These are phyloP conservation scores for Anisodus acutangulus DNA, from an alignment of 257 asterid genomes.

Conservation along the genomic window DNA sequence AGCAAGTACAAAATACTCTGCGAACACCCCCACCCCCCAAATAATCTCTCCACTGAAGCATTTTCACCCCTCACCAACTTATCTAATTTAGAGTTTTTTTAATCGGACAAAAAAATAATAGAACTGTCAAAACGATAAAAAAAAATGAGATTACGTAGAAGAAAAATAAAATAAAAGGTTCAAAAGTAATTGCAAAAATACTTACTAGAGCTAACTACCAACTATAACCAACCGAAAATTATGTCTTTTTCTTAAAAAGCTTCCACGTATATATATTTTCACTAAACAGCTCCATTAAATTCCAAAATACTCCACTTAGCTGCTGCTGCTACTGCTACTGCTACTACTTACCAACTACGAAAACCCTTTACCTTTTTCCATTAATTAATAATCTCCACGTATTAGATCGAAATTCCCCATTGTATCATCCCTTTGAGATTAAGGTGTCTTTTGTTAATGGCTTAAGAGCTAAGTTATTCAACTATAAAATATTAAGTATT, in stretches of 20 bases:
- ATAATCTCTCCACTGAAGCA: neutral
- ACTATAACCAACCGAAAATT: neutral
- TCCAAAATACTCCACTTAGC: neutral
- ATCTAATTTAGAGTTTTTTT: too few relatives aligned
- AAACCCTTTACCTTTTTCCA: neutral
- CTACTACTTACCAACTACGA: neutral
- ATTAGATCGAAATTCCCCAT: neutral
- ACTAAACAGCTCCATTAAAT: neutral
- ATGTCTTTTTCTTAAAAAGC: neutral
- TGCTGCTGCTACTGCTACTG: too few relatives aligned
- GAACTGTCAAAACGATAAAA: neutral
- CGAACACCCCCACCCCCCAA: too few relatives aligned
- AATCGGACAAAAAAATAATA: too few relatives aligned
- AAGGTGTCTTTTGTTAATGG: too few relatives aligned
- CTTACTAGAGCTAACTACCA: neutral
- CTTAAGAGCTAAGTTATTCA: too few relatives aligned
- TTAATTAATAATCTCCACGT: neutral
- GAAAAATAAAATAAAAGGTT: too few relatives aligned
- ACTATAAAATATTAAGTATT: too few relatives aligned
- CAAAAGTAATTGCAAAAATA: too few relatives aligned
- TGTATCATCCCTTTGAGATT: neutral
- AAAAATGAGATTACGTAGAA: neutral
- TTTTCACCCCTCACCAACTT: too few relatives aligned
- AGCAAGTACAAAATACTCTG: too few relatives aligned
- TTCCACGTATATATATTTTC: neutral